phyloP scores from a whole-genome alignment of 345 rosid genomes.

The Kernera saxatilis region DNA sequence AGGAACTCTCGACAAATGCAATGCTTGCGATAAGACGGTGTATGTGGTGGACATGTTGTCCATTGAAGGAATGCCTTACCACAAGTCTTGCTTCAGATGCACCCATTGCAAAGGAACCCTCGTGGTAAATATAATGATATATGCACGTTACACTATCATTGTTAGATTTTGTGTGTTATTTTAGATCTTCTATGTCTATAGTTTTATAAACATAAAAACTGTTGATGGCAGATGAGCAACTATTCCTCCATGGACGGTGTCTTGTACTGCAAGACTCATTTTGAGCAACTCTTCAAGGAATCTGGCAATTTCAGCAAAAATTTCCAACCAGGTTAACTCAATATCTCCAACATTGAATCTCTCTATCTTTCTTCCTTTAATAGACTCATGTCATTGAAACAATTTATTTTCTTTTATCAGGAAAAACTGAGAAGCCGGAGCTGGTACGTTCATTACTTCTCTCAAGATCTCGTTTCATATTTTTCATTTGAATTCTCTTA shows the following conservation, averaged over 20 bases:
- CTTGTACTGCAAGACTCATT: conserved; percentile 93
- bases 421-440: conserved; percentile 55
- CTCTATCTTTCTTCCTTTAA: background rate
- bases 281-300: conserved; percentile 97
- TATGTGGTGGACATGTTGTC: conserved; percentile 83
- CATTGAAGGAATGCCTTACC: conserved; percentile 80
- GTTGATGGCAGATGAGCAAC: conserved; percentile 74
- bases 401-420: conserved; percentile 22
- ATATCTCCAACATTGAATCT: no score
- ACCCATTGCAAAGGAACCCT: conserved; percentile 94
- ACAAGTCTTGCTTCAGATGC: conserved; percentile 87
- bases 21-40: conserved; percentile 85
- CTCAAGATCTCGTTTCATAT: background rate
- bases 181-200: background rate
- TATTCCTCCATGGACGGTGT: conserved; percentile 99
- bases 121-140: conserved; percentile 33
- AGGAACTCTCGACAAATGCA: conserved; percentile 90
- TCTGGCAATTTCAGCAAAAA: conserved; percentile 98
- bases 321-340: conserved; percentile 58
- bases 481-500: background rate
- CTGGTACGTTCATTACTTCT: conserved; percentile 37
- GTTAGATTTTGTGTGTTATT: background rate
- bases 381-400: background rate
- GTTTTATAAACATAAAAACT: background rate
- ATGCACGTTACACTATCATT: background rate